Percentiles rank a stretch among this genome's conserved stretches.
phyloP scores from a whole-genome alignment of 169 alveolate species.

The Cryptosporidium canis region DNA sequence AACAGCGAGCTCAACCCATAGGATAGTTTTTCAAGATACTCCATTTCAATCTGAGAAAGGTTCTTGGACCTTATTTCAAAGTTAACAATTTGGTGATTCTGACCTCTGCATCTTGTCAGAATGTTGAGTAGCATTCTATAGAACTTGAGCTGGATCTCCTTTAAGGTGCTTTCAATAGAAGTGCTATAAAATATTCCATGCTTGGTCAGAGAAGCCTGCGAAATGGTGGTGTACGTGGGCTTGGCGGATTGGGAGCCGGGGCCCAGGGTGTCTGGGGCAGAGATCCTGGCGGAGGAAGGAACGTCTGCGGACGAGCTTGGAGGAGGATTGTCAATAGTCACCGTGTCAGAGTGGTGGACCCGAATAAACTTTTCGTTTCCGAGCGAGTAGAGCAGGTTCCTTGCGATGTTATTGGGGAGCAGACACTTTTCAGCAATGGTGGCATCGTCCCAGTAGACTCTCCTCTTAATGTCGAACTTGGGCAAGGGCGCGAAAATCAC shows the following conservation, averaged over 20 bases:
- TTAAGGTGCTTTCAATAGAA: slow-evolving; percentile 1
- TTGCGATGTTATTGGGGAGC: slow-evolving; percentile 42
- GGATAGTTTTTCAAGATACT: slow-evolving; percentile 11
- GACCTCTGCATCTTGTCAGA: slow-evolving; percentile 28
- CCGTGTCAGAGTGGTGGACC: slow-evolving; percentile 53
- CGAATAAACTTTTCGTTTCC: slow-evolving; percentile 63
- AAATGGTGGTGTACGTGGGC: slow-evolving; percentile 4
- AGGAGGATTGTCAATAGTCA: slow-evolving; percentile 4
- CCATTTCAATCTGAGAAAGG: slow-evolving; percentile 50
- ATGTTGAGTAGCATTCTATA: slow-evolving; percentile 32
- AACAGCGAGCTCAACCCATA: slow-evolving; percentile 14
- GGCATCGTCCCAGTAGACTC: slow-evolving; percentile 69
- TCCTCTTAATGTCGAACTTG: slow-evolving; percentile 26
- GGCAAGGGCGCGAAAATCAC: neutral
- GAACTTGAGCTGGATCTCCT: slow-evolving; percentile 21
- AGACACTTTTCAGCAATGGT: slow-evolving; percentile 59
- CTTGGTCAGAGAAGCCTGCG: slow-evolving; percentile 35
- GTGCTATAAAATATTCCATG: slow-evolving; percentile 66
- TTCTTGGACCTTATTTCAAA: slow-evolving; percentile 68
- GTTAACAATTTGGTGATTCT: slow-evolving; percentile 24
- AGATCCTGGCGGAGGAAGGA: neutral
- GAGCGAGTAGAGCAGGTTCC: slow-evolving; percentile 39
- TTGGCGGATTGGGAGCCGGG: neutral
- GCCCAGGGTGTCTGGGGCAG: neutral
- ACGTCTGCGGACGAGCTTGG: neutral